Evolutionary conservation across 441 rosid genomes (phyloP), one percentile per base, ranked within the genome.

Genomic region (Euphorbia schlechtendalii): DNA sequence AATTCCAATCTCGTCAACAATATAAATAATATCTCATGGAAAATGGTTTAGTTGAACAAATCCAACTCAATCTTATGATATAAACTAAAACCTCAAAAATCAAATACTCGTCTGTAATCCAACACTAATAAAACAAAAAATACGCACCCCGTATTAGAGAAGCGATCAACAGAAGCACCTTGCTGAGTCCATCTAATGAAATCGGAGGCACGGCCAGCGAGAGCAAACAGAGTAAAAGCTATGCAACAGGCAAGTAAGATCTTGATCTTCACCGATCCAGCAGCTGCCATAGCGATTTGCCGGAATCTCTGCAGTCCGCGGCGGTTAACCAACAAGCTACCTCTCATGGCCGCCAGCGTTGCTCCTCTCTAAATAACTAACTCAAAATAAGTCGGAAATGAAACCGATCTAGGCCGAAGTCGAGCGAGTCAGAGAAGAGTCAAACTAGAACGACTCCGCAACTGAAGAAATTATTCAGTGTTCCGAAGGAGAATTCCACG

Each of bases 281-380:
- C 67, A 27, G 78, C 67, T 28, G 67, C 25, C 56, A 77, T 64
- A 32, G 73, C 82, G 18, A 85, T 52, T 73, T 92, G 92, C 56
- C 92, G 80, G 67, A 80, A 69, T 69, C 89, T 84, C 79, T 80
- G 95, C 55, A 79, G 66, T 62, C 84, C 78, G 58, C 98, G 84
- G 34, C 98, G 96, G 74, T 81, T 83, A 17, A 74, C 69, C 70
- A 84, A 43, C 56, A 82, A 74, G 69, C 83, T 76, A 52, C 87
- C 82, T 73, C 92, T 81, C 92, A 86, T 86, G 81, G 46, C 72
- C 67, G 69, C 74, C 69, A 28, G 72, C 5, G 27, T 63, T 28
- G 34, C 67, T 24, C 6, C 34, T 22, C 30, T 38, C 14, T 13
- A 13, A 11, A 20, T 34, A 40, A 27, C 12, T 15, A 27, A 57